A percentile compares a stretch with the other conserved stretches of the same genome.
phyloP scores from a whole-genome alignment of 192 early-diverging fungal species.

The Dimargaris cristalligena region DNA sequence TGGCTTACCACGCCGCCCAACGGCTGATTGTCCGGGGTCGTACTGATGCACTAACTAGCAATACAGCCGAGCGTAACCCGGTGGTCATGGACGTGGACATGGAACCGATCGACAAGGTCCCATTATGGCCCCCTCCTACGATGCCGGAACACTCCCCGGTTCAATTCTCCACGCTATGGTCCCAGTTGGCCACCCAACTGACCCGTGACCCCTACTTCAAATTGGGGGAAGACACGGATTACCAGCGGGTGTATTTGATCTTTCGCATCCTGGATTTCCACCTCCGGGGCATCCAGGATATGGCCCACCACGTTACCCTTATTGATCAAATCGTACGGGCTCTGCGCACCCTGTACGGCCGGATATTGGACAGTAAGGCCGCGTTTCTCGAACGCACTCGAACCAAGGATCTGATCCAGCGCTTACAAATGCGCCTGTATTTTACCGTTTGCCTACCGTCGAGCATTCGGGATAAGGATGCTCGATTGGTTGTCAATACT shows the following conservation, averaged over 20 bases:
- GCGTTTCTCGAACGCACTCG: constrained; percentile 6
- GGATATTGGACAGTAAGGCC: constrained; percentile 3
- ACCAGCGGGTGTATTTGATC: background rate
- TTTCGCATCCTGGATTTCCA: background rate
- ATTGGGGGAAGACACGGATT: background rate
- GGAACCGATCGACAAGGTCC: too few relatives aligned
- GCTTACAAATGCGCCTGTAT: constrained; percentile 3
- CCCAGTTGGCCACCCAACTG: background rate
- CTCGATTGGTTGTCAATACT: background rate
- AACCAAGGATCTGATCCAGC: constrained; percentile 3
- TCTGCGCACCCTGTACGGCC: background rate
- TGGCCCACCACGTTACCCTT: background rate
- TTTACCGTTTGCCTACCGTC: constrained; percentile 2
- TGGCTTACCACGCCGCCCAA: too few relatives aligned
- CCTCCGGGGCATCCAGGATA: background rate
- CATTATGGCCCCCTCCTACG: too few relatives aligned
- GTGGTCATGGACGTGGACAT: too few relatives aligned
- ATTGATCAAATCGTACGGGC: background rate
- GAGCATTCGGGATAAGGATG: too few relatives aligned
- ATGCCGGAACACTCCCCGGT: too few relatives aligned
- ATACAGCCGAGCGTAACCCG: too few relatives aligned
- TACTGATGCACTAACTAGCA: too few relatives aligned
- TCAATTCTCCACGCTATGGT: too few relatives aligned
- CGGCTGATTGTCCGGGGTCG: too few relatives aligned
- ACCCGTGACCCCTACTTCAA: background rate